Conservation (phyloP, 2,329 filamentous ascomycete species). For the Xylaria arbuscula region DNA sequence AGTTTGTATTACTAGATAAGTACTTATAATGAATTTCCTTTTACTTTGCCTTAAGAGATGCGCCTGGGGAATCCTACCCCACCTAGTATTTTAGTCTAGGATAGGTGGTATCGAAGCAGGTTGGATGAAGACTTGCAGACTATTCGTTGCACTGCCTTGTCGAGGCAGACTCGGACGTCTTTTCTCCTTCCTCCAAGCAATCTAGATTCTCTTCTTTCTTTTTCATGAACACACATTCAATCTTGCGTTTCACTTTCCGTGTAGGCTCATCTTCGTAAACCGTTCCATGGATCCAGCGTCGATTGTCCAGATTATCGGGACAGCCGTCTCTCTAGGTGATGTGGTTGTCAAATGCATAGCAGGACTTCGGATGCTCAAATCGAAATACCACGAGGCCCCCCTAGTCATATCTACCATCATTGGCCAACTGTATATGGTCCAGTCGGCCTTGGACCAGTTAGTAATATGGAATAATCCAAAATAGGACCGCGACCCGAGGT, state of each 20-base stretch:
- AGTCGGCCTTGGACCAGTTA: not conserved
- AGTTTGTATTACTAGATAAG: no score
- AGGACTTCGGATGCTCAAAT: not conserved
- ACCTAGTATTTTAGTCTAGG: not conserved
- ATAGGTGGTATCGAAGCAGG: not conserved
- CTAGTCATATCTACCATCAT: not conserved
- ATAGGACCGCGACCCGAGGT: not conserved
- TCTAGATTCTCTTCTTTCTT: not conserved
- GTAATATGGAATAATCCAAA: not conserved
- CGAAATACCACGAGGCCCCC: not conserved
- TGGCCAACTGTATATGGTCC: not conserved
- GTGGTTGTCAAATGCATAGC: constrained; percentile 9
- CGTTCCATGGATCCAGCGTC: constrained; percentile 23
- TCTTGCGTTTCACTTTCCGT: not conserved
- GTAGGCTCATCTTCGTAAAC: not conserved
- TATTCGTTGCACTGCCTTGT: not conserved
- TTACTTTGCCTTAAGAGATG: not conserved
- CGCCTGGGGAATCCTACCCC: no score
- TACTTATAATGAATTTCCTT: not conserved
- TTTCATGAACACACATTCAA: not conserved
- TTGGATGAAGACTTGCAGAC: not conserved
- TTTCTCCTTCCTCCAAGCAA: not conserved
- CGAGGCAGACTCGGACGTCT: not conserved
- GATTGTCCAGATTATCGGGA: constrained; percentile 20
- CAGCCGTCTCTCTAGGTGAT: constrained; percentile 16